Evolutionary conservation across 2,329 filamentous ascomycete species (phyloP).

Genomic region (Trichophyton mentagrophytes): DNA sequence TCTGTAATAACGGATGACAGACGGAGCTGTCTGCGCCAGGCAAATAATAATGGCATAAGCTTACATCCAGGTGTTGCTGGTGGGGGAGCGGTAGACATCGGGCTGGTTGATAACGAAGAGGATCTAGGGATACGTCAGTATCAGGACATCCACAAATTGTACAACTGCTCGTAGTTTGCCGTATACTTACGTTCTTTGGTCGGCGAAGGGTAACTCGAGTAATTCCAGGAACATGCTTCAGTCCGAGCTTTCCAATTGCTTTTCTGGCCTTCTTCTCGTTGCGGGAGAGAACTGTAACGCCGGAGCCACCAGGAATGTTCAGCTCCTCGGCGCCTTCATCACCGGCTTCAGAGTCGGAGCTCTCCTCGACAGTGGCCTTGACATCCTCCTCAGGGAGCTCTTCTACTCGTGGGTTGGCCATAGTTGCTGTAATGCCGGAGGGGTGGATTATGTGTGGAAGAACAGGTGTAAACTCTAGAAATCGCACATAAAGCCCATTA

Average conservation of each 20-base stretch:
- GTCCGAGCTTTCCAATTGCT: slow-evolving; percentile 94
- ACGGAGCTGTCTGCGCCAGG: not conserved
- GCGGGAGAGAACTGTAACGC: slow-evolving; percentile 87
- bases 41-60: slow-evolving; percentile 27
- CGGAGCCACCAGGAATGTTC: slow-evolving; percentile 68
- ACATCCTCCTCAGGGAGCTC: slow-evolving; percentile 83
- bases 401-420: slow-evolving; percentile 41
- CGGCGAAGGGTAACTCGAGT: slow-evolving; percentile 94
- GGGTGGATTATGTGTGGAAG: not conserved
- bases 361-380: slow-evolving; percentile 67
- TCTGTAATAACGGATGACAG: not conserved
- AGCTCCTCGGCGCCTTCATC: slow-evolving; percentile 41
- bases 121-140: slow-evolving; percentile 47
- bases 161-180: not conserved
- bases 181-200: slow-evolving; percentile 86
- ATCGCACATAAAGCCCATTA: not conserved
- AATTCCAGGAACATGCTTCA: slow-evolving; percentile 93
- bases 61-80: slow-evolving; percentile 99
- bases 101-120: slow-evolving; percentile 99
- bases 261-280: slow-evolving; percentile 99
- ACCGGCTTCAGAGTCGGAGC: slow-evolving; percentile 37
- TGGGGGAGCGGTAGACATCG: slow-evolving; percentile 98
- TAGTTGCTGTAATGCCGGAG: slow-evolving; percentile 24
- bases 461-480: not conserved
- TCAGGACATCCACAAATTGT: not conserved